A percentile compares a stretch with the other conserved stretches of the same genome.
Evolutionary conservation across 2,329 filamentous ascomycete genomes (phyloP).

Genomic region (Hypoxylon sp.): DNA sequence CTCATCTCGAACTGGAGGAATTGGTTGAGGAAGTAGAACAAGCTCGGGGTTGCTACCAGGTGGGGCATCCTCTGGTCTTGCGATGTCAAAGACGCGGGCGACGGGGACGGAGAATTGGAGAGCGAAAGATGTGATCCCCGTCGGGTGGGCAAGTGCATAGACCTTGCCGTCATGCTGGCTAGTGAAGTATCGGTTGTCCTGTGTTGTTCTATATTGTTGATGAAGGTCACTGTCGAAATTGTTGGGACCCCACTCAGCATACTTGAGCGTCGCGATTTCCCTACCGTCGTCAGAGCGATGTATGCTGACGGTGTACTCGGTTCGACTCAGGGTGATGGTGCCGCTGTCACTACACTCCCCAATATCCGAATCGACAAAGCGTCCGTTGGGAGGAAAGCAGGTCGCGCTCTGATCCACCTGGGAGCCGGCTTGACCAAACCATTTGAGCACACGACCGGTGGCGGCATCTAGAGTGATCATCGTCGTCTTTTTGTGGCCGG

Average conservation of each 20-base stretch:
- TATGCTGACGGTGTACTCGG: slow-evolving; percentile 90
- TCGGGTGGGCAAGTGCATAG: slow-evolving; percentile 77
- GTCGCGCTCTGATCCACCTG: slow-evolving; percentile 76
- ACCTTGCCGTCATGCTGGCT: slow-evolving; percentile 85
- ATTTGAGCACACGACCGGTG: slow-evolving; percentile 82
- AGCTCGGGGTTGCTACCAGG: slow-evolving; percentile 75
- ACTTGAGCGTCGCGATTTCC: slow-evolving; percentile 87
- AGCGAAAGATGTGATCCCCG: slow-evolving; percentile 67
- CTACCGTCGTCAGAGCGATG: slow-evolving; percentile 76
- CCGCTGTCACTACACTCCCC: slow-evolving; percentile 83
- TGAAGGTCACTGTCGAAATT: slow-evolving; percentile 88
- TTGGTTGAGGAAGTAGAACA: slow-evolving; percentile 85
- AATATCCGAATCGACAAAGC: slow-evolving; percentile 68
- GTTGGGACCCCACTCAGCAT: slow-evolving; percentile 94
- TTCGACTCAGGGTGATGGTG: slow-evolving; percentile 83
- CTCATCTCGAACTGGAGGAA: slow-evolving; percentile 66
- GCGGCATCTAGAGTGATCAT: slow-evolving; percentile 89
- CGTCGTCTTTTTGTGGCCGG: slow-evolving; percentile 88
- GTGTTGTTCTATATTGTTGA: slow-evolving; percentile 79
- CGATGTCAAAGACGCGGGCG: slow-evolving; percentile 88
- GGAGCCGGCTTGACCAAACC: slow-evolving; percentile 78
- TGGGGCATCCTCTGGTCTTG: slow-evolving; percentile 72
- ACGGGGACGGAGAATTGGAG: slow-evolving; percentile 80
- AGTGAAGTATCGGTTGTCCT: slow-evolving; percentile 90
- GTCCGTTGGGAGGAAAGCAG: slow-evolving; percentile 74